Evolutionary conservation across 768 basidiomycete species (phyloP).

Genomic region (Galerina sulciceps): DNA sequence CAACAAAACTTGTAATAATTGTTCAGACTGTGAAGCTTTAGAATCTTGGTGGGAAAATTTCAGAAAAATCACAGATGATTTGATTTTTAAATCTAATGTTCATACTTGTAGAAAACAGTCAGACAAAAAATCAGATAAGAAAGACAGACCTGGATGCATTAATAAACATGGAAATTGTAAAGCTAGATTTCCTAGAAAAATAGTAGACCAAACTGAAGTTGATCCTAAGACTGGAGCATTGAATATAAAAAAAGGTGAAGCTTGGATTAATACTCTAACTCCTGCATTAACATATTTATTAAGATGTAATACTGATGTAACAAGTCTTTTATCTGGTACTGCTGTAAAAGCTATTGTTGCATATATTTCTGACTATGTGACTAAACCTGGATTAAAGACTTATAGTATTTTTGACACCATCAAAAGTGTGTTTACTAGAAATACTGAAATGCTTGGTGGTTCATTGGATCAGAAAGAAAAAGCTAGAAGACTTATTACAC

Average conservation of each 20-base stretch:
- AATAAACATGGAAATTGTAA: conserved; percentile 34
- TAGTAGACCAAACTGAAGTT: conserved; percentile 22
- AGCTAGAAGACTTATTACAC: conserved; percentile 10
- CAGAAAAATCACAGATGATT: conserved; percentile 26
- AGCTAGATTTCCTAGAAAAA: conserved; percentile 34
- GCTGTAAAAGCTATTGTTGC: conserved; percentile 34
- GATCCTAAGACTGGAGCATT: conserved; percentile 30
- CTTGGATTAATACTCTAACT: conserved; percentile 35
- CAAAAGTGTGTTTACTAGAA: conserved; percentile 22
- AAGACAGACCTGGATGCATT: conserved; percentile 24
- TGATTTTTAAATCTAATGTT: conserved; percentile 30
- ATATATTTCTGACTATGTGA: conserved; percentile 42
- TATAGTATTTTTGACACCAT: conserved; percentile 35
- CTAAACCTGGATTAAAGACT: conserved; percentile 36
- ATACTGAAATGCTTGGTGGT: conserved; percentile 22
- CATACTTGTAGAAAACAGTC: conserved; percentile 24
- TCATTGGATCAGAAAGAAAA: conserved; percentile 9
- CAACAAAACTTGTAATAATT: background rate
- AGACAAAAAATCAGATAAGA: conserved; percentile 18
- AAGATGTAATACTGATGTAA: conserved; percentile 40
- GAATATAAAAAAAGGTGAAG: conserved; percentile 33
- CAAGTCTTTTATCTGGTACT: conserved; percentile 36
- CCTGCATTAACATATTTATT: conserved; percentile 30
- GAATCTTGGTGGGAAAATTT: conserved; percentile 22
- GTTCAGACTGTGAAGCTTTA: conserved; percentile 7